These are phyloP conservation scores for Tetratostichococcus sp. DNA, from an alignment of 139 green algal genomes.

Conservation along the genomic window DNA sequence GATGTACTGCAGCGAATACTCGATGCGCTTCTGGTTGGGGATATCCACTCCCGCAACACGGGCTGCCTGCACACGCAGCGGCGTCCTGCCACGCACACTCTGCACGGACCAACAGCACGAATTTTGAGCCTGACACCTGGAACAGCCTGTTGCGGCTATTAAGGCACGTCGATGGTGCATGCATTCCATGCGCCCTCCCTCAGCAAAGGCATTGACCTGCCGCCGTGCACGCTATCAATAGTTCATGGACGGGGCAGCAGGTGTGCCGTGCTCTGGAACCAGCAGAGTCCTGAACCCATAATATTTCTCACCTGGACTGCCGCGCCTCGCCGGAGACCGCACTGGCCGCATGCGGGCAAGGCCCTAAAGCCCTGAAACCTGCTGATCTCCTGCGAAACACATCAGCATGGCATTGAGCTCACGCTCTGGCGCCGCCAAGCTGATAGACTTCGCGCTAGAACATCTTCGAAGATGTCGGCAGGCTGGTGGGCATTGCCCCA, in stretches of 20 bases:
- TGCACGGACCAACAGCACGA: background rate
- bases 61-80: slow-evolving; percentile 70
- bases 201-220: too few relatives aligned
- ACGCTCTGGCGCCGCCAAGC: too few relatives aligned
- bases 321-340: slow-evolving; percentile 3
- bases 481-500: too few relatives aligned
- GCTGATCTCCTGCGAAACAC: slow-evolving; percentile 19
- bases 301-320: background rate
- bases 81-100: slow-evolving; percentile 25
- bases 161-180: too few relatives aligned
- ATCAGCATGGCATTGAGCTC: background rate
- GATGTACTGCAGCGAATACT: slow-evolving; percentile 96
- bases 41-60: slow-evolving; percentile 97
- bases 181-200: too few relatives aligned
- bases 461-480: too few relatives aligned
- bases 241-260: too few relatives aligned
- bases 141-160: too few relatives aligned
- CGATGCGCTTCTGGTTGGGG: slow-evolving; percentile 94
- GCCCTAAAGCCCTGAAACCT: slow-evolving; percentile 36
- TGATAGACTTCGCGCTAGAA: too few relatives aligned
- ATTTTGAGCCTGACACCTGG: too few relatives aligned
- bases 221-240: too few relatives aligned
- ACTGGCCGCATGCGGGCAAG: background rate
- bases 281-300: background rate
- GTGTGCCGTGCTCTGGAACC: too few relatives aligned